Conservation (phyloP, 2,329 filamentous ascomycete species). For the Dactylellina haptotyla region DNA sequence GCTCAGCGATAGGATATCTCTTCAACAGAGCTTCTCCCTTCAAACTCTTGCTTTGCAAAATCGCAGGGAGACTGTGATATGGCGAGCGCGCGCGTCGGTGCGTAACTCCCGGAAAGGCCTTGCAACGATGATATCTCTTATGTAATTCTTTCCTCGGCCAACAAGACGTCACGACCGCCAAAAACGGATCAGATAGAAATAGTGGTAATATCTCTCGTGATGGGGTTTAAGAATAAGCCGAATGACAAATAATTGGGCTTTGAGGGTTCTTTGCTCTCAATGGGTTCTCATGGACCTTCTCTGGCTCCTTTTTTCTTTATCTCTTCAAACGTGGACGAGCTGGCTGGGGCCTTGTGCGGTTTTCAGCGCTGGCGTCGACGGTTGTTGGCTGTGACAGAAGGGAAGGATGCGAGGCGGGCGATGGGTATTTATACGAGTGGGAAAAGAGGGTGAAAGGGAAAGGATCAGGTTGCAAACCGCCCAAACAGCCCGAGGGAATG, state of each 20-base stretch:
- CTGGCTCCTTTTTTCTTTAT: too few species aligned
- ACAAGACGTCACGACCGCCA: background rate
- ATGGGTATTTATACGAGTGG: slow-evolving; percentile 53
- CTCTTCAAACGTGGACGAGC: slow-evolving; percentile 2
- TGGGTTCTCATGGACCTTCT: slow-evolving; percentile 9
- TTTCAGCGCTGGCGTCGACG: slow-evolving; percentile 14
- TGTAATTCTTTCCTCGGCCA: background rate
- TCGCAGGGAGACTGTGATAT: background rate
- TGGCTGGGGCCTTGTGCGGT: background rate
- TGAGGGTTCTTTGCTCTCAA: slow-evolving; percentile 2
- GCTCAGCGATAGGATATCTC: background rate
- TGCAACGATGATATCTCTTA: background rate
- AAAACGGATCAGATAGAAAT: too few species aligned
- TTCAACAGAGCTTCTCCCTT: slow-evolving; percentile 1
- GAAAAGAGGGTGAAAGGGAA: slow-evolving; percentile 48
- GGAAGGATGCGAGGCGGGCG: slow-evolving; percentile 38
- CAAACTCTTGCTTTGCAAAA: background rate
- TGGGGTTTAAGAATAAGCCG: background rate
- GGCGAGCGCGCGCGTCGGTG: background rate
- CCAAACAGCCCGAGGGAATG: background rate
- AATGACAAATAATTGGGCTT: too few species aligned
- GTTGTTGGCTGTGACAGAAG: slow-evolving; percentile 16
- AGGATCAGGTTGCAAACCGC: slow-evolving; percentile 53
- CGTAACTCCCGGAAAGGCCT: too few species aligned
- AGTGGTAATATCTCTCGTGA: background rate